Evolutionary conservation across 2,329 filamentous ascomycete genomes (phyloP).

Genomic region (Aspergillus persii): DNA sequence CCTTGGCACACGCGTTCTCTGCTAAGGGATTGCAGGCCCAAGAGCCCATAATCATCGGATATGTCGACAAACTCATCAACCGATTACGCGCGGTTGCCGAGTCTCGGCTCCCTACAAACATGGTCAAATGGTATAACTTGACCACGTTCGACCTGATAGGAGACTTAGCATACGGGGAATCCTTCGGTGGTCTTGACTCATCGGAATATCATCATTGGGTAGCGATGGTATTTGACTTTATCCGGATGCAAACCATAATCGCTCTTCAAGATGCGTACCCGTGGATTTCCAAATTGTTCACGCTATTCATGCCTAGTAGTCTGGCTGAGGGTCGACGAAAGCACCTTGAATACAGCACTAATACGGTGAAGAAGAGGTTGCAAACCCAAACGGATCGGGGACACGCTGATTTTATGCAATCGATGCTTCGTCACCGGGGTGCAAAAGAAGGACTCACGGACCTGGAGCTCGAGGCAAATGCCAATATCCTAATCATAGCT

Average conservation of each 20-base stretch:
- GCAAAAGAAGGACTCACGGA: constrained; percentile 16
- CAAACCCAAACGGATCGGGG: not conserved
- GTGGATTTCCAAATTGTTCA: not conserved
- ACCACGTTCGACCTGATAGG: constrained; percentile 28
- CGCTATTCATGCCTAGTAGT: not conserved
- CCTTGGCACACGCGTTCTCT: constrained; percentile 40
- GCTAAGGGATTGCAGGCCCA: constrained; percentile 39
- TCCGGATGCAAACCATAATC: not conserved
- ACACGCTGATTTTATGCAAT: constrained; percentile 15
- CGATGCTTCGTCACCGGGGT: constrained; percentile 14
- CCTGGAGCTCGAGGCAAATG: constrained; percentile 36
- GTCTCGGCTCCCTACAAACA: constrained; percentile 12
- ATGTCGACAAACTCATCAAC: constrained; percentile 29
- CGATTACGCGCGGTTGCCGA: constrained; percentile 13
- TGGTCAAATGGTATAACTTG: constrained; percentile 26
- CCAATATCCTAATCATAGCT: constrained; percentile 36
- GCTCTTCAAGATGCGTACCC: constrained; percentile 6
- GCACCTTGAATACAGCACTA: constrained; percentile 1
- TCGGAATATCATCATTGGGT: constrained; percentile 23
- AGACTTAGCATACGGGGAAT: constrained; percentile 25
- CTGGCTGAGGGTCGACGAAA: not conserved
- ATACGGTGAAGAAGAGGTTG: constrained; percentile 5
- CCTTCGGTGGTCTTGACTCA: constrained; percentile 23
- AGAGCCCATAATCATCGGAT: constrained; percentile 31
- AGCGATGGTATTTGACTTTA: constrained; percentile 14